Evolutionary conservation across 1,284 basidiomycete genomes (phyloP).

Genomic region (Puccinia horiana): DNA sequence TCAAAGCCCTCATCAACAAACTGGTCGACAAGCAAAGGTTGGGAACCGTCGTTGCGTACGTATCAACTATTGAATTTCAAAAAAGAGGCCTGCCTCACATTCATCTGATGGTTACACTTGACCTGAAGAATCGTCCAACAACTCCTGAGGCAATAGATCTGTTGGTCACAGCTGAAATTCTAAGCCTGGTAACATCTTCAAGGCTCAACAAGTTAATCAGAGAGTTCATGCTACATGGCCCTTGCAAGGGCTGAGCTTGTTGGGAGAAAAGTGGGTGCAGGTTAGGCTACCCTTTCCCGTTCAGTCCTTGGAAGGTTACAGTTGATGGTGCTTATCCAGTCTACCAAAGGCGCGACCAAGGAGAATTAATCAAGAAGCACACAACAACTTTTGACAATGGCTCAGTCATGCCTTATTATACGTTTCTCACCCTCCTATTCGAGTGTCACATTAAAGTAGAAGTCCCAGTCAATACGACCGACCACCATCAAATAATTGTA

Average conservation of each 20-base stretch:
- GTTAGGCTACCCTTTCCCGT: conserved; percentile 61
- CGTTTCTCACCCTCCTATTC: too few relatives aligned
- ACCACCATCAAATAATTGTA: conserved; percentile 32
- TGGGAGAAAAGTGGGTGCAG: conserved; percentile 62
- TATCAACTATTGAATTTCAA: conserved; percentile 65
- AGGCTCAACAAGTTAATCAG: conserved; percentile 58
- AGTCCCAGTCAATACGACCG: neutral
- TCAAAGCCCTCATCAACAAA: conserved; percentile 55
- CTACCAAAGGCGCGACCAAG: neutral
- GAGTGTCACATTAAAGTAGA: too few relatives aligned
- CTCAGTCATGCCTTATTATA: too few relatives aligned
- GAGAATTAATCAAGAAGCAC: neutral
- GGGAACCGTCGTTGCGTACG: conserved; percentile 58
- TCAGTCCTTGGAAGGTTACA: conserved; percentile 58
- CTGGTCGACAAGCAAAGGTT: conserved; percentile 56
- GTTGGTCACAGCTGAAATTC: conserved; percentile 61
- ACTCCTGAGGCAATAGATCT: conserved; percentile 59
- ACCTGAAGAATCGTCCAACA: conserved; percentile 32
- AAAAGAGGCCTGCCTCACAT: conserved; percentile 64
- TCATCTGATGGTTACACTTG: conserved; percentile 57
- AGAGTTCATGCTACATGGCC: conserved; percentile 63
- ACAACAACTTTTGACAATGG: conserved; percentile 22
- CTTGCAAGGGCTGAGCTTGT: conserved; percentile 58
- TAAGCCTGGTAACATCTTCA: conserved; percentile 60
- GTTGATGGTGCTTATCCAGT: conserved; percentile 58